phyloP scores from a whole-genome alignment of 2,329 filamentous ascomycete species.

The Aspergillus melleus region DNA sequence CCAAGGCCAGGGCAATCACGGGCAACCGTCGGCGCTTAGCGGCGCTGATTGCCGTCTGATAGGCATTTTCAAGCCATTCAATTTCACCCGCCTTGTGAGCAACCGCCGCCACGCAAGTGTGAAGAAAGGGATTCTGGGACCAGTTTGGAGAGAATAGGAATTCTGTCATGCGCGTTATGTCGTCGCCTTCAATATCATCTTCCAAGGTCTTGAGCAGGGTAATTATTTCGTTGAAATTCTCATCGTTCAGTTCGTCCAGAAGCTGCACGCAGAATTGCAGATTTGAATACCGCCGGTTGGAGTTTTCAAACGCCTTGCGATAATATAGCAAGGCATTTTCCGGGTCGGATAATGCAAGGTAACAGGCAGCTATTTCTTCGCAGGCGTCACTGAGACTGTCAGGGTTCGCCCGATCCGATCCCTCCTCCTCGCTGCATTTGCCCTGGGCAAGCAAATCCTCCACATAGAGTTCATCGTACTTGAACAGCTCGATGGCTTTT shows the following conservation, averaged over 20 bases:
- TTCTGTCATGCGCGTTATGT: background rate
- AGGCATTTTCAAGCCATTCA: background rate
- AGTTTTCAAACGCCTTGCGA: background rate
- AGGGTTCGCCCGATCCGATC: background rate
- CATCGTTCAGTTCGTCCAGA: background rate
- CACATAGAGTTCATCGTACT: background rate
- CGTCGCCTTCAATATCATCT: background rate
- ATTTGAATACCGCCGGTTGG: background rate
- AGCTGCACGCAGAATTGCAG: background rate
- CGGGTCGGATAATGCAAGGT: background rate
- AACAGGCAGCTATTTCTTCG: background rate
- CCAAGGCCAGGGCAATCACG: background rate
- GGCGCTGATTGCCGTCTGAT: background rate
- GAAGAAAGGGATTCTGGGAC: background rate
- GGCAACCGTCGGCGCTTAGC: background rate
- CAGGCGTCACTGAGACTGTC: background rate
- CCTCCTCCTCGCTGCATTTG: background rate
- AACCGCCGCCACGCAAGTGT: background rate
- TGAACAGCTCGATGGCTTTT: background rate
- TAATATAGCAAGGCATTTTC: background rate
- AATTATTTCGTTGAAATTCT: background rate
- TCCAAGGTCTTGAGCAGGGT: background rate
- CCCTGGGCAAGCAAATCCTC: background rate
- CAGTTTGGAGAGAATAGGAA: background rate
- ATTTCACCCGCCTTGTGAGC: background rate